Evolutionary conservation across 2,329 filamentous ascomycete genomes (phyloP).

Genomic region (Fusarium foetens): DNA sequence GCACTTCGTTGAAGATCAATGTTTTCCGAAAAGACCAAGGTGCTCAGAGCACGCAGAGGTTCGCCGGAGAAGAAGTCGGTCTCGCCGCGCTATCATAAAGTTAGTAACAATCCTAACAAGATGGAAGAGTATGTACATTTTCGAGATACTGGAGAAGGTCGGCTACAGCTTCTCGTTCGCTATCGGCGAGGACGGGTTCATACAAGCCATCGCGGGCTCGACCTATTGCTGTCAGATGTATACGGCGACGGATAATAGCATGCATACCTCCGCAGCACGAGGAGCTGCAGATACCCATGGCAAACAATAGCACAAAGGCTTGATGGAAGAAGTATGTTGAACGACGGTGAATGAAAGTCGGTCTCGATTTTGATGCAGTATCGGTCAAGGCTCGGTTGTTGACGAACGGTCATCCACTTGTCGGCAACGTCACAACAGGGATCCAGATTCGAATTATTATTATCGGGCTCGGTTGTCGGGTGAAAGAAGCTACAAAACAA

Average conservation of each 20-base stretch:
- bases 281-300: conserved; percentile 72
- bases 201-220: conserved; percentile 84
- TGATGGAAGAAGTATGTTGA: conserved; percentile 20
- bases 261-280: conserved; percentile 64
- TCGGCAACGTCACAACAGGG: conserved; percentile 44
- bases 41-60: conserved; percentile 91
- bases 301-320: conserved; percentile 35
- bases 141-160: conserved; percentile 96
- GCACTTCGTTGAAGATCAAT: conserved; percentile 97
- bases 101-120: conserved; percentile 44
- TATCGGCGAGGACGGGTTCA: conserved; percentile 90
- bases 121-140: conserved; percentile 72
- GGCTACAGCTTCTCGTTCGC: conserved; percentile 95
- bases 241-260: conserved; percentile 7
- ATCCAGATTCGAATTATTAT: conserved; percentile 37
- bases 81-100: conserved; percentile 77
- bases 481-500: conserved; percentile 27
- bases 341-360: conserved; percentile 12
- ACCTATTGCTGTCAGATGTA: conserved; percentile 57
- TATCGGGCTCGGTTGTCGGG: conserved; percentile 33
- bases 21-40: conserved; percentile 97
- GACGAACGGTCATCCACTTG: conserved; percentile 25
- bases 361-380: conserved; percentile 25
- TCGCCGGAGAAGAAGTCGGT: conserved; percentile 99
- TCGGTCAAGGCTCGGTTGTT: conserved; percentile 31